These are phyloP conservation scores for Boletus reticuloceps DNA, from an alignment of 768 basidiomycete genomes.

Conservation along the genomic window DNA sequence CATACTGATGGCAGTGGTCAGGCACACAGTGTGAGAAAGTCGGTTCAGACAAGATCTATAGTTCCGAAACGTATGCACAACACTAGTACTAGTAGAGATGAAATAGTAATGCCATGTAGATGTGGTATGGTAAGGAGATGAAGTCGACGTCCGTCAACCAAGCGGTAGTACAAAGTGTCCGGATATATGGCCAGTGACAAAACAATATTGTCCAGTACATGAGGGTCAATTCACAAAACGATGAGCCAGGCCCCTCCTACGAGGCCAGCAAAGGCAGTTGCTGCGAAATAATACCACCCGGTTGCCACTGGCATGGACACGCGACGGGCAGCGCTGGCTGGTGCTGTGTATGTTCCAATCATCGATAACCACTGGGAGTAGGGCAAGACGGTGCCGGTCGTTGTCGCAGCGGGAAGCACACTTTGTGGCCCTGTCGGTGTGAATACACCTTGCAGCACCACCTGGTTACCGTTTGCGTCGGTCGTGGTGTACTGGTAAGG, in stretches of 20 bases:
- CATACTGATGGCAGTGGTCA: too few relatives aligned
- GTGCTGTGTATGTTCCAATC: constrained; percentile 30
- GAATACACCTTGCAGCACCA: constrained; percentile 23
- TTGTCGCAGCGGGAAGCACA: constrained; percentile 25
- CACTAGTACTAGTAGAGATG: not conserved
- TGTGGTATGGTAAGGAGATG: constrained; percentile 9
- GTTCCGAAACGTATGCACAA: constrained; percentile 5
- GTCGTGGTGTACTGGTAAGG: constrained; percentile 51
- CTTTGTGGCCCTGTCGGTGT: constrained; percentile 32
- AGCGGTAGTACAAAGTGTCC: constrained; percentile 3
- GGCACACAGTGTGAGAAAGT: constrained; percentile 3
- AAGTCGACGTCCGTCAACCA: too few relatives aligned
- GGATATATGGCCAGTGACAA: not conserved
- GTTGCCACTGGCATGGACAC: constrained; percentile 15
- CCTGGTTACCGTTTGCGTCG: constrained; percentile 29
- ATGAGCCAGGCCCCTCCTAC: constrained; percentile 33
- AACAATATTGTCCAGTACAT: constrained; percentile 7
- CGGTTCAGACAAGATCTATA: constrained; percentile 5
- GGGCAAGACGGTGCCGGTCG: constrained; percentile 26
- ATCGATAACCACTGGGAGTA: constrained; percentile 30
- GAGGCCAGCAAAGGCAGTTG: constrained; percentile 23
- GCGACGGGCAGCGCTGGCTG: constrained; percentile 26
- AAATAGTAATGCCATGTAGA: constrained; percentile 17
- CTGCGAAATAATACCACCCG: constrained; percentile 29
- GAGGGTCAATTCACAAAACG: constrained; percentile 15